A percentile compares a stretch with the other conserved stretches of the same genome.
These are phyloP conservation scores for Aspergillus sclerotialis DNA, from an alignment of 2,329 filamentous ascomycete genomes.

Conservation along the genomic window DNA sequence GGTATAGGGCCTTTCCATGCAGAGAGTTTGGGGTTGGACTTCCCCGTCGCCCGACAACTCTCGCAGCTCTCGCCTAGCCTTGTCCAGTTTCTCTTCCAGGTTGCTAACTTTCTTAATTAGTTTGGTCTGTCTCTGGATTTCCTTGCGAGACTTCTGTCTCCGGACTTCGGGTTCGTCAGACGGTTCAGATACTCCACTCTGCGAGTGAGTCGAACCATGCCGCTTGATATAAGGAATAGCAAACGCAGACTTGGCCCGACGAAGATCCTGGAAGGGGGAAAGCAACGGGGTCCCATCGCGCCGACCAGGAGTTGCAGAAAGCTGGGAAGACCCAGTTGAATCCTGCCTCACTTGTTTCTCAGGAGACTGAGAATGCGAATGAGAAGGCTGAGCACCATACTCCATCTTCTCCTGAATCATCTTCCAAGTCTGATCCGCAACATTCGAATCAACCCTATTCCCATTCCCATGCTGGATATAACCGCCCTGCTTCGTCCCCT, in stretches of 20 bases:
- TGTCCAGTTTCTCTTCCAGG: slow-evolving; percentile 51
- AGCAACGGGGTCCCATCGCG: slow-evolving; percentile 20
- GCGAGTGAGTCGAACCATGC: slow-evolving; percentile 24
- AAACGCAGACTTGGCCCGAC: slow-evolving; percentile 25
- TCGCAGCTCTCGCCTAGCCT: slow-evolving; percentile 49
- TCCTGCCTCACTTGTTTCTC: slow-evolving; percentile 2
- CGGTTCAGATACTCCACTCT: slow-evolving; percentile 18
- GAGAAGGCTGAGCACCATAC: slow-evolving; percentile 9
- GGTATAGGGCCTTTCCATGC: slow-evolving; percentile 20
- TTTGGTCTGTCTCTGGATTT: slow-evolving; percentile 51
- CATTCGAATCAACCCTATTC: slow-evolving; percentile 8
- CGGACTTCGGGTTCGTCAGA: slow-evolving; percentile 35
- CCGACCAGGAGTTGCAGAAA: background rate
- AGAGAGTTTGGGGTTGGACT: slow-evolving; percentile 9
- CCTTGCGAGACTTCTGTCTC: slow-evolving; percentile 48
- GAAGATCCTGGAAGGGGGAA: slow-evolving; percentile 30
- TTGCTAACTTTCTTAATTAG: slow-evolving; percentile 55
- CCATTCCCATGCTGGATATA: slow-evolving; percentile 17
- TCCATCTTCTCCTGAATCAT: slow-evolving; percentile 26
- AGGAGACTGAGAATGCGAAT: slow-evolving; percentile 10
- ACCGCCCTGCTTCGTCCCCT: slow-evolving; percentile 32
- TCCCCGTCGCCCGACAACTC: slow-evolving; percentile 32
- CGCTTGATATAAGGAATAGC: slow-evolving; percentile 20
- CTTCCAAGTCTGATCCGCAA: slow-evolving; percentile 29
- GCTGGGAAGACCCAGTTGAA: slow-evolving; percentile 14